Evolutionary conservation across 768 basidiomycete genomes (phyloP).

Genomic region (Suillus discolor): DNA sequence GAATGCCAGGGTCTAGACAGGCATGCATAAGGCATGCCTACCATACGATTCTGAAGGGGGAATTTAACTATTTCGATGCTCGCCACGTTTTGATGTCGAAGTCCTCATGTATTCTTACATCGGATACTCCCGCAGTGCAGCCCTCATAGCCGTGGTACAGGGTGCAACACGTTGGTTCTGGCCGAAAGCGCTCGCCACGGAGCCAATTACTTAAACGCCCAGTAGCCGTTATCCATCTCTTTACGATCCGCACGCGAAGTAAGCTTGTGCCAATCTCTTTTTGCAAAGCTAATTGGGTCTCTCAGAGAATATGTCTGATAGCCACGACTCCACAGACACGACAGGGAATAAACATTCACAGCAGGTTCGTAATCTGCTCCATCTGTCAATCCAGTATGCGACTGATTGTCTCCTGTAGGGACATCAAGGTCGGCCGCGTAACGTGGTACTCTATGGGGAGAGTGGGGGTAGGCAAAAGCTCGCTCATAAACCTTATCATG

Average conservation of each 20-base stretch:
- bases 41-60: not conserved
- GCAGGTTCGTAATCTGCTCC: slow-evolving; percentile 1
- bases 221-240: not conserved
- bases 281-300: not conserved
- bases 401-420: not conserved
- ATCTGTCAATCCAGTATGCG: not conserved
- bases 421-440: slow-evolving; percentile 16
- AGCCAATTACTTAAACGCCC: not conserved
- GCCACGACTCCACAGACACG: slow-evolving; percentile 17
- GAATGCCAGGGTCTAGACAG: not conserved
- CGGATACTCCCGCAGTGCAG: not conserved
- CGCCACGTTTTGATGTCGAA: slow-evolving; percentile 8
- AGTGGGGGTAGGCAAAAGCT: slow-evolving; percentile 42
- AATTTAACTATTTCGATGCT: not conserved
- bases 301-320: slow-evolving; percentile 12
- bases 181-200: not conserved
- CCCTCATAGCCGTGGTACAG: not conserved
- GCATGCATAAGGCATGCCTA: not conserved
- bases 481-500: slow-evolving; percentile 42
- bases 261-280: not conserved
- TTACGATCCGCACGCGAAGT: not conserved
- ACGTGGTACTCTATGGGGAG: slow-evolving; percentile 40
- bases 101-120: not conserved
- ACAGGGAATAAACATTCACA: not conserved
- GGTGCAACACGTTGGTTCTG: slow-evolving; percentile 1